phyloP scores from a whole-genome alignment of 768 basidiomycete genomes.

The Termitomyces titanicus region DNA sequence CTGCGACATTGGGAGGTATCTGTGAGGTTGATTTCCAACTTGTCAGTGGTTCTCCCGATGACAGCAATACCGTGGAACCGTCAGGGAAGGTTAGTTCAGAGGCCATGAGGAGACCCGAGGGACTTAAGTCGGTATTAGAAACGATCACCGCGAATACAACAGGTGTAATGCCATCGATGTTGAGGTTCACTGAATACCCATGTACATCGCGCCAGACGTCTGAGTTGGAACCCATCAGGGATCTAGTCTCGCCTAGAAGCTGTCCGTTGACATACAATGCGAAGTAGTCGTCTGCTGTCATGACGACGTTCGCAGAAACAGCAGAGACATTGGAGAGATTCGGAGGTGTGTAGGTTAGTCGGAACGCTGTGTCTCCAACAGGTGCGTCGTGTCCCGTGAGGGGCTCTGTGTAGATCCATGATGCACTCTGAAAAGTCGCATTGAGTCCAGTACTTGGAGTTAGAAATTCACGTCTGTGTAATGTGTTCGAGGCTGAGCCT shows the following conservation, averaged over 20 bases:
- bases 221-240: background rate
- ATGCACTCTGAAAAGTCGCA: conserved; percentile 1
- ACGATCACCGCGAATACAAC: conserved; percentile 5
- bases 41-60: background rate
- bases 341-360: conserved; percentile 1
- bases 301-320: conserved; percentile 3
- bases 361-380: conserved; percentile 2
- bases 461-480: background rate
- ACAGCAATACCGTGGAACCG: conserved; percentile 1
- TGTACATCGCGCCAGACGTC: conserved; percentile 5
- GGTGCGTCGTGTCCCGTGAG: background rate
- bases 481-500: background rate
- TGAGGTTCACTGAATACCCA: conserved; percentile 5
- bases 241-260: conserved; percentile 2
- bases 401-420: conserved; percentile 7
- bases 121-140: background rate
- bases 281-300: conserved; percentile 11
- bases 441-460: background rate
- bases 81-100: conserved; percentile 4
- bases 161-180: background rate
- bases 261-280: conserved; percentile 7
- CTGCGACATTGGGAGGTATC: conserved; percentile 4
- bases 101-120: conserved; percentile 3
- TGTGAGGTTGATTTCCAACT: conserved; percentile 1
- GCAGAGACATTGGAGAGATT: background rate